These are phyloP conservation scores for Speleostelium caveatum DNA, from an alignment of 78 protist genomes.

Conservation along the genomic window DNA sequence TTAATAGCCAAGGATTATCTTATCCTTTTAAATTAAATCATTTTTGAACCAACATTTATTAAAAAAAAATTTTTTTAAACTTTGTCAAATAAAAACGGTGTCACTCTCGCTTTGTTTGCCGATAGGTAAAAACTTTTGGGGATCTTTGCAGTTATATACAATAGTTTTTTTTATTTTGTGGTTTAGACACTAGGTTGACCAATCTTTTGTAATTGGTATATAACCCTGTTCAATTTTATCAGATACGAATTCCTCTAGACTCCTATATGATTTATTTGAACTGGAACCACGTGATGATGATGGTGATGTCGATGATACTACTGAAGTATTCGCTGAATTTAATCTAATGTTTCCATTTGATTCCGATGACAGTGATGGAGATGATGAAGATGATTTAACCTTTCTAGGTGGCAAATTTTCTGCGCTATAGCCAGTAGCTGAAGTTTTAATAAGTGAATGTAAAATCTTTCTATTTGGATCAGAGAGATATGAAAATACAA, in stretches of 20 bases:
- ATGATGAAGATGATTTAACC: neutral
- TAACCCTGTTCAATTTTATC: constrained; percentile 74
- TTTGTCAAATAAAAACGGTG: too few relatives aligned
- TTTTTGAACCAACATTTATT: too few relatives aligned
- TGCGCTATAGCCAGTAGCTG: constrained; percentile 48
- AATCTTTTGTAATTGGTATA: constrained; percentile 27
- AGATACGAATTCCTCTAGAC: constrained; percentile 57
- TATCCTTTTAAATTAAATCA: too few relatives aligned
- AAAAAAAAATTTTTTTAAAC: too few relatives aligned
- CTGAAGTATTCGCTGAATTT: constrained; percentile 4
- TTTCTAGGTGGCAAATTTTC: constrained; percentile 67
- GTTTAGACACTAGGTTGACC: neutral
- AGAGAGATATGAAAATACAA: constrained; percentile 67
- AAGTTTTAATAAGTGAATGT: constrained; percentile 55
- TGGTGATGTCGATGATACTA: constrained; percentile 1
- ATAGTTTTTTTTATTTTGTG: neutral
- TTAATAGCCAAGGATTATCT: too few relatives aligned
- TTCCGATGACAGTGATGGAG: neutral
- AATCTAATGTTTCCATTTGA: neutral
- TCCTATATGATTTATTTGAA: constrained; percentile 2
- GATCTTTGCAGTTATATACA: too few relatives aligned
- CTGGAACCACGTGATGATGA: neutral
- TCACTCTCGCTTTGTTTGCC: too few relatives aligned
- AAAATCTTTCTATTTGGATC: constrained; percentile 45
- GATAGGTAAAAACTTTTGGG: too few relatives aligned